phyloP scores from a whole-genome alignment of 169 alveolate species.

The Sarcocystis neurona region DNA sequence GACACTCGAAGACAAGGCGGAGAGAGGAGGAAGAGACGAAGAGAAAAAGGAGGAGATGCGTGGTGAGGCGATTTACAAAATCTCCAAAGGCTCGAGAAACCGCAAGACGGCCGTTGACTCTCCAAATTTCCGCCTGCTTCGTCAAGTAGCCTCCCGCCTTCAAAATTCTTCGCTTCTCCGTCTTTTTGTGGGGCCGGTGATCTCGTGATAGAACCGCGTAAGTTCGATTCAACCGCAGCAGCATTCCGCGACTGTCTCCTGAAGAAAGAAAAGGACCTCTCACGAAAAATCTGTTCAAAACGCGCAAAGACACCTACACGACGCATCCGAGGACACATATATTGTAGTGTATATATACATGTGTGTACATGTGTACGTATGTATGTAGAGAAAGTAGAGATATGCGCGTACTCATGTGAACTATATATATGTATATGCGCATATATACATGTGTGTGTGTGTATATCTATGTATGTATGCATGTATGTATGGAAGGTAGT shows the following conservation, averaged over 20 bases:
- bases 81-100: constrained; percentile 59
- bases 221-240: constrained; percentile 38
- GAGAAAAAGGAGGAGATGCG: background rate
- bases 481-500: too few relatives aligned
- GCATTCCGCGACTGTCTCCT: constrained; percentile 53
- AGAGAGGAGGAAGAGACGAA: background rate
- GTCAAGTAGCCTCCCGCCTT: constrained; percentile 50
- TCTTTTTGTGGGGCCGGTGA: constrained; percentile 36
- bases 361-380: too few relatives aligned
- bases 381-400: too few relatives aligned
- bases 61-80: constrained; percentile 8
- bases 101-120: constrained; percentile 45
- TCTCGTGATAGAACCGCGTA: constrained; percentile 49
- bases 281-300: too few relatives aligned
- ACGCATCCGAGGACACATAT: too few relatives aligned
- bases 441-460: too few relatives aligned
- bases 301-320: too few relatives aligned
- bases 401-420: too few relatives aligned
- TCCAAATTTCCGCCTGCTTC: constrained; percentile 1
- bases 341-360: too few relatives aligned
- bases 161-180: constrained; percentile 25
- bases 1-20: background rate
- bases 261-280: background rate
- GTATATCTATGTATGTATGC: too few relatives aligned
- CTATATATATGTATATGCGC: too few relatives aligned